Evolutionary conservation across 441 rosid genomes (phyloP).

Genomic region (Populus hybrid): DNA sequence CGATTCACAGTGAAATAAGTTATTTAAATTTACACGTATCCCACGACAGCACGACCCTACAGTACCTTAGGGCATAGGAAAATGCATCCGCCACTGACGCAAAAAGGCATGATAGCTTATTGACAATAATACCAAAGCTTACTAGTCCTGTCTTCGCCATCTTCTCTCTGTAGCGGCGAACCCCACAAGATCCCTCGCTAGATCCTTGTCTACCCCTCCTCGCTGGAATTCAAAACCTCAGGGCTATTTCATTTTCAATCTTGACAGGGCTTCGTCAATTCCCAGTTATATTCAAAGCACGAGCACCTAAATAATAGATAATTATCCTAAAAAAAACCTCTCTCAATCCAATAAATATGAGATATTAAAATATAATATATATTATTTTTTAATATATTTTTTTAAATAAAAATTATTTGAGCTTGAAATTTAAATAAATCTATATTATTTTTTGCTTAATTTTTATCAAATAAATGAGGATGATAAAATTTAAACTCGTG

Average conservation of each 20-base stretch:
- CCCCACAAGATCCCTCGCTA: not conserved
- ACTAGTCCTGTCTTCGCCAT: not conserved
- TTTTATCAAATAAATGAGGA: too few relatives aligned
- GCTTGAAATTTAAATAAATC: fast-evolving
- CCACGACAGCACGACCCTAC: not conserved
- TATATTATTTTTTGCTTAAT: too few relatives aligned
- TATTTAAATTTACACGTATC: too few relatives aligned
- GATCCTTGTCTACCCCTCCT: not conserved
- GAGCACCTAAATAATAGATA: too few relatives aligned
- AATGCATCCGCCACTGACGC: not conserved
- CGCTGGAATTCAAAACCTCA: not conserved
- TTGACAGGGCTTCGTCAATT: not conserved
- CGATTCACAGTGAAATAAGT: not conserved
- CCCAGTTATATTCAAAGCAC: not conserved
- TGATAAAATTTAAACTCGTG: fast-evolving
- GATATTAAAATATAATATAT: too few relatives aligned
- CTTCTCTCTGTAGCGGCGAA: not conserved
- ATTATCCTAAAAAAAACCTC: too few relatives aligned
- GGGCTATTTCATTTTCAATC: not conserved
- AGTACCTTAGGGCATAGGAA: not conserved
- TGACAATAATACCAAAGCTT: not conserved
- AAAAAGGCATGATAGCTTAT: not conserved
- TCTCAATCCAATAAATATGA: too few relatives aligned
- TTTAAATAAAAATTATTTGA: too few relatives aligned
- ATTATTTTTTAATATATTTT: too few relatives aligned